Percentiles rank a stretch among this genome's conserved stretches.
Evolutionary conservation across 345 rosid genomes (phyloP).

Genomic region (Syzygium oleosum): DNA sequence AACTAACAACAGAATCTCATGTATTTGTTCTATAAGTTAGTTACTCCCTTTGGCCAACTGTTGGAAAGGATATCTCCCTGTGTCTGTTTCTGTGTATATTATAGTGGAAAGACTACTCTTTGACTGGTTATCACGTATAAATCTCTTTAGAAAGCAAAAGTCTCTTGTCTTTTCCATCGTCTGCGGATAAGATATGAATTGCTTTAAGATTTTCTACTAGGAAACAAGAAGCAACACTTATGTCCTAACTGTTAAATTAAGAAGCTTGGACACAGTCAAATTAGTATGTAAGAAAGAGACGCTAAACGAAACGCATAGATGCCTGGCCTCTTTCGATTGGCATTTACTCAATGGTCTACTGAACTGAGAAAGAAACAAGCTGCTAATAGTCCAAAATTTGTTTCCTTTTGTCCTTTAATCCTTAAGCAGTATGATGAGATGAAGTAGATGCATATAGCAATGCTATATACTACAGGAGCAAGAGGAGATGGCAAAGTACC

Average conservation of each 20-base stretch:
- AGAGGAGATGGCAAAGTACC: constrained; percentile 22
- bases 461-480: background rate
- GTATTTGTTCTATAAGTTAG: background rate
- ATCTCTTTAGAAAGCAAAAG: background rate
- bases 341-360: background rate
- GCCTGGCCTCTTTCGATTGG: background rate
- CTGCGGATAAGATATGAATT: background rate
- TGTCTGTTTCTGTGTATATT: background rate
- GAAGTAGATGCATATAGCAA: background rate
- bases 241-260: background rate
- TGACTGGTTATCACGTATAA: background rate
- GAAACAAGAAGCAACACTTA: background rate
- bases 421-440: background rate
- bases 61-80: background rate
- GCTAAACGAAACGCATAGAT: background rate
- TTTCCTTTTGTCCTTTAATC: background rate
- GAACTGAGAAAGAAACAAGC: background rate
- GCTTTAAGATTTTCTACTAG: background rate
- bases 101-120: background rate
- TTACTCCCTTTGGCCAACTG: background rate
- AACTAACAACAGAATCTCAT: background rate
- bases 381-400: background rate
- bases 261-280: background rate
- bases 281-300: background rate
- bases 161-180: background rate